Conservation (phyloP, 2,329 filamentous ascomycete genomes). For the Ramularia collo-cygni region DNA sequence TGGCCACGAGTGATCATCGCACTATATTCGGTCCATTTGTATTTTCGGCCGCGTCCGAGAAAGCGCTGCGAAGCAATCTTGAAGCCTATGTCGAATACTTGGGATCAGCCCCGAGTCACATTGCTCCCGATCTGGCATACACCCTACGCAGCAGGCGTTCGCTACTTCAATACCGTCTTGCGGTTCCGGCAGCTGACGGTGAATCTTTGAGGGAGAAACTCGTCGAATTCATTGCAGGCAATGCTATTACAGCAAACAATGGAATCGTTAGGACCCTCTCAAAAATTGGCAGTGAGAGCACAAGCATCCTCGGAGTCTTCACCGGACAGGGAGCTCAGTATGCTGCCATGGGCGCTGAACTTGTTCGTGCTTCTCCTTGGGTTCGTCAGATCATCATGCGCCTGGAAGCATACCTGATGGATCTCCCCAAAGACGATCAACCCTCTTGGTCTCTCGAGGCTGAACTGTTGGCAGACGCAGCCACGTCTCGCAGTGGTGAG, state of each 20-base stretch:
- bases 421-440: constrained; percentile 3
- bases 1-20: background rate
- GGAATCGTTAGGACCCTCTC: background rate
- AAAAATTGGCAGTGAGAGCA: background rate
- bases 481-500: constrained; percentile 9
- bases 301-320: constrained; percentile 8
- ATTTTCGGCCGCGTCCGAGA: constrained; percentile 1
- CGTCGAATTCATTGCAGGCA: background rate
- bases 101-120: background rate
- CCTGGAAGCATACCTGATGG: constrained; percentile 3
- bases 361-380: constrained; percentile 2
- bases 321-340: constrained; percentile 16
- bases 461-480: constrained; percentile 11
- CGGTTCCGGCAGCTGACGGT: background rate
- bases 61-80: constrained; percentile 1
- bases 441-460: constrained; percentile 8
- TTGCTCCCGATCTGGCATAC: background rate
- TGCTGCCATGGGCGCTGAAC: constrained; percentile 11
- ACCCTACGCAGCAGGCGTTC: constrained; percentile 23
- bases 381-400: too few species aligned
- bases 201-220: background rate
- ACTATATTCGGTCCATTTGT: constrained; percentile 1
- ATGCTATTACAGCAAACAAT: background rate
- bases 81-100: constrained; percentile 2
- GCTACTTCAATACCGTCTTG: background rate